Evolutionary conservation across 108 stramenopile genomes (phyloP), one percentile per base, ranked within the genome.

Genomic region (Fistulifera pelliculosa): DNA sequence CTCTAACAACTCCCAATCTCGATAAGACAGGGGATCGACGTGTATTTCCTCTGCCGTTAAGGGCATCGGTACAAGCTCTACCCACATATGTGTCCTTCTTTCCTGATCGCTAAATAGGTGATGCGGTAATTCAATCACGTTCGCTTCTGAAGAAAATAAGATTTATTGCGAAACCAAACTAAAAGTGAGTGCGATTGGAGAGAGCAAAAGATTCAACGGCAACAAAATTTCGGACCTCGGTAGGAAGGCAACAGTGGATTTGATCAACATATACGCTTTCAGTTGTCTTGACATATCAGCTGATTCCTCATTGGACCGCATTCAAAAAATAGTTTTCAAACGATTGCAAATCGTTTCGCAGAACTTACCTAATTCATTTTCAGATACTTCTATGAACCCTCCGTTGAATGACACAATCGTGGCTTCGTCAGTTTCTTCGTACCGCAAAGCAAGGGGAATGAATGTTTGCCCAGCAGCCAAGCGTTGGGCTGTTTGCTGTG

Each of bases 1-100:
- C 58, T 92, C 77, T 18, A 85, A 62, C 50, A 85, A 66, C 60
- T 87, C 82, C 84, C 83, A 85, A 64, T 87, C 90, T 18, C 73
- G 57, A 12, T 70, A 61, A 4, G 71, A 54, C 13, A 76, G n/a
- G 17, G 86, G 90, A 62, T 87, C 77, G 44, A 86, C 66, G 1
- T 58, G 59, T 2, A 87, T 69, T 22, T 57, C 42, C 22, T 52
- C 47, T 1, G 72, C 80, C 2, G 73, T 22, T 0, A 45, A 19
- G 7, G 44, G 21, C 44, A 45, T 17, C 44, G 44, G 28, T 27
- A 14, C 1, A 40, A 49, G 14, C 38, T 41, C 14, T 13, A 47
- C 12, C 16, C n/a, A 26, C 17, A 43, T n/a, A 10, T 23, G 42
- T 45, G 41, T 15, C 27, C 40, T 60, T n/a, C 25, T 21, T 18